phyloP scores from a whole-genome alignment of 83 land plant species.

The Diphasiastrum complanatum region DNA sequence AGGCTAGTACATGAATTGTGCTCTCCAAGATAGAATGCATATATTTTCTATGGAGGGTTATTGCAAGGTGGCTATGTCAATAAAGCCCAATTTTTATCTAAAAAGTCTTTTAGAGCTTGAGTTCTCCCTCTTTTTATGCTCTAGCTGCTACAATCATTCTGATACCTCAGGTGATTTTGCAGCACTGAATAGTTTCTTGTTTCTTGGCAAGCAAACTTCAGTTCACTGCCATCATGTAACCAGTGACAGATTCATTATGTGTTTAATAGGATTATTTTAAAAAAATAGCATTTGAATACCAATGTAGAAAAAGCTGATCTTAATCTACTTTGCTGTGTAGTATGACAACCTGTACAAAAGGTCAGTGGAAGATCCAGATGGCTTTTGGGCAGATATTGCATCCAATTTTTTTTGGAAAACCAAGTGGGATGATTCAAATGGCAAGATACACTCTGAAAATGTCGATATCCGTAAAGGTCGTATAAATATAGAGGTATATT shows the following conservation, averaged over 20 bases:
- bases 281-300: not conserved
- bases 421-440: constrained; percentile 42
- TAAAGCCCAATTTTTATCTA: too few species aligned
- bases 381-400: constrained; percentile 86
- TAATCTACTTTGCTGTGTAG: constrained; percentile 30
- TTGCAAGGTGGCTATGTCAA: too few species aligned
- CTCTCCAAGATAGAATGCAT: too few species aligned
- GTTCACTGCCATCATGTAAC: not conserved
- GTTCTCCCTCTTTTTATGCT: too few species aligned
- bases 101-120: too few species aligned
- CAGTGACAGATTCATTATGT: not conserved
- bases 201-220: not conserved
- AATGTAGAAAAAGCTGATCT: not conserved
- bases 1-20: too few species aligned
- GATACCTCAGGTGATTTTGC: too few species aligned
- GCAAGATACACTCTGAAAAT: constrained; percentile 52
- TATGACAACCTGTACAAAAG: constrained; percentile 72
- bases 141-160: too few species aligned
- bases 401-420: constrained; percentile 75
- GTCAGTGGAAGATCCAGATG: constrained; percentile 80
- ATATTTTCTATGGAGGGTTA: too few species aligned
- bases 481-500: constrained; percentile 62
- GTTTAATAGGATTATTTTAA: not conserved
- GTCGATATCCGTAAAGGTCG: constrained; percentile 70
- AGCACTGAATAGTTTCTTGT: not conserved